These are phyloP conservation scores for Flaveria robusta DNA, from an alignment of 129 eudicot species.

Conservation along the genomic window DNA sequence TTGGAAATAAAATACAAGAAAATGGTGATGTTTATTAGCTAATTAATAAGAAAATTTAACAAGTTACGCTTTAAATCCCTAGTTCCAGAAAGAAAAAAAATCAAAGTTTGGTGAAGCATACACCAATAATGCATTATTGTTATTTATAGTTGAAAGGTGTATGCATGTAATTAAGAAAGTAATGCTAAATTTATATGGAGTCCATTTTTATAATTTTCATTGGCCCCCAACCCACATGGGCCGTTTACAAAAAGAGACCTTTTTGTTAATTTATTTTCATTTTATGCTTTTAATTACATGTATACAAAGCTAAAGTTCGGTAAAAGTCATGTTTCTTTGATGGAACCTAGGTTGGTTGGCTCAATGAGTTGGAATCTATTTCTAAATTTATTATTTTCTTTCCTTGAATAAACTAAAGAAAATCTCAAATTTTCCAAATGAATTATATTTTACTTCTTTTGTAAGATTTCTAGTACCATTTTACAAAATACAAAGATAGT, in stretches of 20 bases:
- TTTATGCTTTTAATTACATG: constrained; percentile 18
- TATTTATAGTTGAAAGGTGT: constrained; percentile 55
- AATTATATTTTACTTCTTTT: too few species aligned
- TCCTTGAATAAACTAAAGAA: too few species aligned
- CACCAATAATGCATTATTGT: constrained; percentile 56
- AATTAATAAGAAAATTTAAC: too few species aligned
- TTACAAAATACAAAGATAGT: too few species aligned
- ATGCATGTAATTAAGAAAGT: constrained; percentile 59
- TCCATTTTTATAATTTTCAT: constrained; percentile 53
- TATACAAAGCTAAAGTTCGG: constrained; percentile 34
- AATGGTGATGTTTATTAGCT: too few species aligned
- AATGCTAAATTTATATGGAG: constrained; percentile 53
- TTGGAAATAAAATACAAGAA: constrained; percentile 19
- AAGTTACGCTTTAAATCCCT: constrained; percentile 8
- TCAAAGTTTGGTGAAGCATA: constrained; percentile 39
- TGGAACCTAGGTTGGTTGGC: constrained; percentile 53
- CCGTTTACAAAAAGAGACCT: constrained; percentile 54
- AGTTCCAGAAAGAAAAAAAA: constrained; percentile 40
- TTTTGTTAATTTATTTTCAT: constrained; percentile 30
- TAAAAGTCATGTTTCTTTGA: constrained; percentile 47
- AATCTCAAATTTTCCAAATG: too few species aligned
- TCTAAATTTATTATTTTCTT: neutral
- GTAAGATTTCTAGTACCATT: too few species aligned
- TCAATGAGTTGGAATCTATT: constrained; percentile 40
- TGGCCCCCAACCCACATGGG: constrained; percentile 93